Evolutionary conservation across 1,284 basidiomycete genomes (phyloP).

Genomic region (Cutaneotrichosporon spelunceum): DNA sequence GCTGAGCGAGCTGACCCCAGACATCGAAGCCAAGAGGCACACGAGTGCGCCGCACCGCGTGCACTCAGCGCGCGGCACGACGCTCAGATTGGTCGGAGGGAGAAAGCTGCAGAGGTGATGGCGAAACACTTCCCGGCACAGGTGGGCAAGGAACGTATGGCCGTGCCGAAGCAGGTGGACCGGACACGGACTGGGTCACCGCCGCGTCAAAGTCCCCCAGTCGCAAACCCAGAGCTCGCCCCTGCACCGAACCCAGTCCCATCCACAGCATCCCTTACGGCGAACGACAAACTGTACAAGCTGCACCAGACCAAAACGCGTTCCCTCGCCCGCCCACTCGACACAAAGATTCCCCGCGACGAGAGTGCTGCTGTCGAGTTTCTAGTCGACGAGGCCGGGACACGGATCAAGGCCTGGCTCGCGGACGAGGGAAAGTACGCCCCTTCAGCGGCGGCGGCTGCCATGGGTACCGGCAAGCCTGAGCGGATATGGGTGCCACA

Average conservation of each 20-base stretch:
- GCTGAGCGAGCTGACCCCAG: slow-evolving; percentile 20
- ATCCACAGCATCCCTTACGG: neutral
- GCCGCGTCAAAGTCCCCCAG: neutral
- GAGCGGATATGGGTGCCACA: slow-evolving; percentile 32
- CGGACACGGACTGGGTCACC: slow-evolving; percentile 14
- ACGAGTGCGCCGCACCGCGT: slow-evolving; percentile 35
- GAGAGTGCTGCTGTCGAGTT: slow-evolving; percentile 39
- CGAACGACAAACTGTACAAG: slow-evolving; percentile 38
- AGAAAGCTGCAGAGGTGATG: slow-evolving; percentile 34
- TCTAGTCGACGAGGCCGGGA: slow-evolving; percentile 21
- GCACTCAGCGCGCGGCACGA: slow-evolving; percentile 32
- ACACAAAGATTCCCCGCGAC: slow-evolving; percentile 13
- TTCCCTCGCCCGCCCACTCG: slow-evolving; percentile 32
- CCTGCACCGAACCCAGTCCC: neutral
- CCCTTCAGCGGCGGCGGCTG: slow-evolving; percentile 16
- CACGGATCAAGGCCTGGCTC: slow-evolving; percentile 22
- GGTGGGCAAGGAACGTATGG: slow-evolving; percentile 21
- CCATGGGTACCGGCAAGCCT: slow-evolving; percentile 11
- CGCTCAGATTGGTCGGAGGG: slow-evolving; percentile 27
- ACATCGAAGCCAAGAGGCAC: slow-evolving; percentile 32
- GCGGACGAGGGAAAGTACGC: slow-evolving; percentile 19
- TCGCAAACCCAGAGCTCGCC: neutral
- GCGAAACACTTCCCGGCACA: slow-evolving; percentile 33
- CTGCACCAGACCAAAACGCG: slow-evolving; percentile 38
- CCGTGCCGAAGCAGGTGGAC: slow-evolving; percentile 32